Conservation (phyloP, 345 rosid genomes). For the Eucalyptus microcorys region DNA sequence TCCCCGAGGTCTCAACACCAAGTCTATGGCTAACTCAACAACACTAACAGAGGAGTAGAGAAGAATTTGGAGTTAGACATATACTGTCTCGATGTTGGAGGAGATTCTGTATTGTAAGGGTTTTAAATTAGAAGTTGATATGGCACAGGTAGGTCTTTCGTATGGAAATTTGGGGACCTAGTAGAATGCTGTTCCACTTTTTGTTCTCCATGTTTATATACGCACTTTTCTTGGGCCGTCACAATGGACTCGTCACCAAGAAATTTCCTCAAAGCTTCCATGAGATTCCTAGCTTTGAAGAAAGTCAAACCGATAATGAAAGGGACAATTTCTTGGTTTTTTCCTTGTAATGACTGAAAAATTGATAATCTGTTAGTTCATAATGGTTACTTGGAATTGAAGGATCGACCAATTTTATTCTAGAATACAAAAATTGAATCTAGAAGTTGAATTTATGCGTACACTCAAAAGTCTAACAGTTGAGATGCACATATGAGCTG, state of each 20-base stretch:
- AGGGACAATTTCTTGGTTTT: background rate
- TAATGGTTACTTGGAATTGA: background rate
- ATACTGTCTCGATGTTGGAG: background rate
- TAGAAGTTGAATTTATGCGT: background rate
- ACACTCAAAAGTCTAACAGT: background rate
- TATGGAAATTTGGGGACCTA: background rate
- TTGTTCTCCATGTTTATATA: background rate
- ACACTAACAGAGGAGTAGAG: background rate
- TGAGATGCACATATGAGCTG: too few species aligned
- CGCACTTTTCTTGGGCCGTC: background rate
- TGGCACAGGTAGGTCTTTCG: background rate
- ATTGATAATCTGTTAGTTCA: background rate
- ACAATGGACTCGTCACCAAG: background rate
- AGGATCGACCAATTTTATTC: background rate
- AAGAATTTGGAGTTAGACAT: background rate
- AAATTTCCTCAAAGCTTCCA: background rate
- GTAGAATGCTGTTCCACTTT: background rate
- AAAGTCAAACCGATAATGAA: background rate
- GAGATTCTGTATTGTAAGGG: background rate
- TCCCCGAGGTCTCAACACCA: background rate
- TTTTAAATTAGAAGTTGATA: background rate
- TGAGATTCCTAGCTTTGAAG: background rate
- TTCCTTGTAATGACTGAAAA: background rate
- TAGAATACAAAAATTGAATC: background rate
- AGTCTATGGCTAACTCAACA: background rate